Conservation (phyloP, 257 asterid genomes). For the Fraxinus anomala region DNA sequence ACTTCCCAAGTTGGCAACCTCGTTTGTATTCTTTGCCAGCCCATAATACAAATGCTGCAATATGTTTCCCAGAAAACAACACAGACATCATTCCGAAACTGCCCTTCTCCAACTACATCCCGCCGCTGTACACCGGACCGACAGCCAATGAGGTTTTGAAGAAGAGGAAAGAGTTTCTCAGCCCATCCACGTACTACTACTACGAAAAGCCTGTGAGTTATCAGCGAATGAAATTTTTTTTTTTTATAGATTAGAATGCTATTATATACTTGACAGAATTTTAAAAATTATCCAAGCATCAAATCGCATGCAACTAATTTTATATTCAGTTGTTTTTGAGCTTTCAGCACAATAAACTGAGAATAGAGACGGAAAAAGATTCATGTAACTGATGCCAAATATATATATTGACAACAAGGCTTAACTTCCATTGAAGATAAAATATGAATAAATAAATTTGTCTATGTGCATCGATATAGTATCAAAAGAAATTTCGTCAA, state of each 20-base stretch:
- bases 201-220: constrained; percentile 64
- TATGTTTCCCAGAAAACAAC: constrained; percentile 29
- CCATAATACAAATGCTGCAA: constrained; percentile 29
- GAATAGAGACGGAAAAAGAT: no score
- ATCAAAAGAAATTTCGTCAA: not conserved
- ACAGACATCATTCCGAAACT: constrained; percentile 35
- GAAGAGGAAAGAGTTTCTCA: constrained; percentile 64
- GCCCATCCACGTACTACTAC: constrained; percentile 69
- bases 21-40: constrained; percentile 34
- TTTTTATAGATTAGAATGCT: no score
- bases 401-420: no score
- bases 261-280: not conserved
- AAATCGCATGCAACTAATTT: no score
- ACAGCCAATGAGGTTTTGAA: constrained; percentile 45
- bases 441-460: not conserved
- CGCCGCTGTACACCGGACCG: constrained; percentile 63
- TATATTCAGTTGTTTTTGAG: not conserved
- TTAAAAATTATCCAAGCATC: not conserved
- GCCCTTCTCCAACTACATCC: constrained; percentile 57
- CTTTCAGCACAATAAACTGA: not conserved
- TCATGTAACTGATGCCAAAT: not conserved
- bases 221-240: not conserved
- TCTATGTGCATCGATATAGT: not conserved
- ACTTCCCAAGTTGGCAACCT: constrained; percentile 12
- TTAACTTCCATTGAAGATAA: no score